phyloP scores from a whole-genome alignment of 352 stramenopile genomes.

The Pythium chondricola region DNA sequence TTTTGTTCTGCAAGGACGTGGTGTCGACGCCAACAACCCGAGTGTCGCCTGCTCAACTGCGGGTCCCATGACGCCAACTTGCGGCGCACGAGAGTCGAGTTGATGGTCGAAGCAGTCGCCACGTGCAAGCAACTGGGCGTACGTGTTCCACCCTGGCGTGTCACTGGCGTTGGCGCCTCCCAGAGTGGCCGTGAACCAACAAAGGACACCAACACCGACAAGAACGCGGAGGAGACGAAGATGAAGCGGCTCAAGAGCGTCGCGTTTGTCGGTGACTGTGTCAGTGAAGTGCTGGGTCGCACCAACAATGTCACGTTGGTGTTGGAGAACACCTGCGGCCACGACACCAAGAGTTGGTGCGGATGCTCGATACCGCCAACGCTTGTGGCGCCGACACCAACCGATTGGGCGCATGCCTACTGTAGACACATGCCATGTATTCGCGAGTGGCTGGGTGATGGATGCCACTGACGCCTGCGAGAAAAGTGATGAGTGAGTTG shows the following conservation, averaged over 20 bases:
- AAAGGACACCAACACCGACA: not conserved
- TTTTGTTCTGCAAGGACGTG: not conserved
- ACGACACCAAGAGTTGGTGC: slow-evolving; percentile 5
- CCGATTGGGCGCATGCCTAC: not conserved
- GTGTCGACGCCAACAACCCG: too few species aligned
- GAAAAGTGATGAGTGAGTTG: not conserved
- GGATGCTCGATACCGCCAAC: too few species aligned
- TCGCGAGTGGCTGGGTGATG: not conserved
- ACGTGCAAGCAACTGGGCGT: slow-evolving; percentile 16
- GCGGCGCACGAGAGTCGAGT: slow-evolving; percentile 14
- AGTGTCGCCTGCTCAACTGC: slow-evolving; percentile 19
- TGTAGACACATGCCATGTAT: not conserved
- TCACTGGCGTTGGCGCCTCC: too few species aligned
- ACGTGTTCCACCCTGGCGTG: slow-evolving; percentile 21
- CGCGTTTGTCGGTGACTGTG: not conserved
- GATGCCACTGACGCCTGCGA: not conserved
- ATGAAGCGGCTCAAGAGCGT: not conserved
- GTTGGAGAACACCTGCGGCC: slow-evolving; percentile 19
- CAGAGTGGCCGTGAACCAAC: slow-evolving; percentile 6
- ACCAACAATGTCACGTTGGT: slow-evolving; percentile 12
- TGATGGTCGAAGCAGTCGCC: slow-evolving; percentile 15
- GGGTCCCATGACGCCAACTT: slow-evolving; percentile 10
- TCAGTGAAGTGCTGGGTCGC: slow-evolving; percentile 2
- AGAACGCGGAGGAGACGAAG: not conserved
- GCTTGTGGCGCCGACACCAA: not conserved